Evolutionary conservation across 306 rosid genomes (phyloP), one percentile per base, ranked within the genome.

Genomic region (Cucumis cinereus): DNA sequence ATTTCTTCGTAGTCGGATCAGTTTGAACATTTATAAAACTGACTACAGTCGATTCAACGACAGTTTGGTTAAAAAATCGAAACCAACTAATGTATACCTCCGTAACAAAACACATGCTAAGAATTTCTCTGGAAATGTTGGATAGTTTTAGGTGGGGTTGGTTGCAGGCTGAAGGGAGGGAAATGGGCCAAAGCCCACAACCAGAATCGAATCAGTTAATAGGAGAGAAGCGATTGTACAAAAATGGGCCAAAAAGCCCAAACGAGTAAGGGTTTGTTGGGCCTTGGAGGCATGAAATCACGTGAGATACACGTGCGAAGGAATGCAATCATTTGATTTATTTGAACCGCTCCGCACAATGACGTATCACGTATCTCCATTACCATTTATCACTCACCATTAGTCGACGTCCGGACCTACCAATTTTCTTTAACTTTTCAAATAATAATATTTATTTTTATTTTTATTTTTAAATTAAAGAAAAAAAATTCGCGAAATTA

Each of bases 221-320:
- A 5, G 7, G 15, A 57, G 35, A 55, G 60, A 8, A 22, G 22
- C 2, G 59, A 54, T 54, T 54, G 17, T 53, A 19, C 4, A 24
- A 14, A 26, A 10, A 28, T 33, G 69, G 69, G 45, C 23, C 22
- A 16, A 17, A 50, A 50, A 50, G 55, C 55, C 55, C 55, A 50
- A 50, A 50, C 6, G 55, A 13, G 10, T 3, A 17, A 47, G 19
- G 53, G 53, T 0, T 12, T 0, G 14, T 60, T 60, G 67, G 67
- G 40, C 67, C 67, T 60, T 14, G n/a, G 66, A 59, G 10, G 66
- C 11, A 26, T 59, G 17, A 30, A 24, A 15, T 16, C 57, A 50
- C 6, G 76, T 50, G 60, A 52, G 76, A 72, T 15, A 41, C 73
- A 67, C 73, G 73, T 67, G 73, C 50, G 30, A 36, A 33, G 50